Evolutionary conservation across 2,329 filamentous ascomycete species (phyloP).

Genomic region (Cercospora sp.): DNA sequence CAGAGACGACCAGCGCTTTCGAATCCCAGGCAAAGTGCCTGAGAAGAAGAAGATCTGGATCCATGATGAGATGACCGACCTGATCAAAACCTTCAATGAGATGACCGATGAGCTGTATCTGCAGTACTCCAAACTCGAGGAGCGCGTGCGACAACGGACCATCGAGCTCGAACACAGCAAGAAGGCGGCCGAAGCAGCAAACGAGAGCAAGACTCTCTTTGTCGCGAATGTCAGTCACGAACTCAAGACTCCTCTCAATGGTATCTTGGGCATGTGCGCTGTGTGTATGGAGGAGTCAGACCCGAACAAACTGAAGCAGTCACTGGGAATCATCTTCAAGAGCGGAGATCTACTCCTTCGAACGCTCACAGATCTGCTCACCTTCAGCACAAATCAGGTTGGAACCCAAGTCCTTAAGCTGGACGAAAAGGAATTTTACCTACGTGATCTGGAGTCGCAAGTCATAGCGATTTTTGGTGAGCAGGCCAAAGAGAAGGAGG

Average conservation of each 20-base stretch:
- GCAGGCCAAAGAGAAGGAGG: conserved; percentile 78
- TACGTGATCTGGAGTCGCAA: conserved; percentile 80
- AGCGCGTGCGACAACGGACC: conserved; percentile 80
- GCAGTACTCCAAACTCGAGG: conserved; percentile 81
- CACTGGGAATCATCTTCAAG: conserved; percentile 84
- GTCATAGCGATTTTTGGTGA: conserved; percentile 85
- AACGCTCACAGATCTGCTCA: conserved; percentile 82
- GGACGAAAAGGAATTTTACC: conserved; percentile 79
- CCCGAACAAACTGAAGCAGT: conserved; percentile 72
- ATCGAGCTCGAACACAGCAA: conserved; percentile 85
- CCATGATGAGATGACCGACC: conserved; percentile 80
- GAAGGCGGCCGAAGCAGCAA: conserved; percentile 88
- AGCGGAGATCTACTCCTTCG: conserved; percentile 82
- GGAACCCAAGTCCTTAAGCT: conserved; percentile 73
- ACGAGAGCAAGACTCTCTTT: conserved; percentile 71
- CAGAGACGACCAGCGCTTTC: conserved; percentile 60
- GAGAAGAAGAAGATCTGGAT: conserved; percentile 71
- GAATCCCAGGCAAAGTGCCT: conserved; percentile 76
- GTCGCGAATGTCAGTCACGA: conserved; percentile 55
- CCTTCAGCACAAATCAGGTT: conserved; percentile 93
- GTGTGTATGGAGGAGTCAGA: conserved; percentile 92
- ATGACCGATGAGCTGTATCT: conserved; percentile 89
- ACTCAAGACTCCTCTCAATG: conserved; percentile 91
- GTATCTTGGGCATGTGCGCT: conserved; percentile 90
- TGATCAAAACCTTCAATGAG: conserved; percentile 83